Evolutionary conservation across 306 rosid genomes (phyloP).

Genomic region (Cercis canadensis): DNA sequence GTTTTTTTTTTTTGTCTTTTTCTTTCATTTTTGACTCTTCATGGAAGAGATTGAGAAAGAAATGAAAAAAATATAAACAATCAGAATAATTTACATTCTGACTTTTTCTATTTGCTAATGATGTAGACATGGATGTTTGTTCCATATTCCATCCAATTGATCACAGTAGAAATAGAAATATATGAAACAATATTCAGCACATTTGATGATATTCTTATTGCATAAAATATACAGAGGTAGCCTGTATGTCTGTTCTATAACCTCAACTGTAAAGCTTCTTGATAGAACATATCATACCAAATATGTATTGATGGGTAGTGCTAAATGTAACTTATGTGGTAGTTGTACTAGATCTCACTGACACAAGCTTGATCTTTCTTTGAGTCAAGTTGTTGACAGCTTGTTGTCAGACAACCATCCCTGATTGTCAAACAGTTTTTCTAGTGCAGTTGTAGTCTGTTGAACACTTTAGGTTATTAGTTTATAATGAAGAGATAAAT

Average conservation of each 20-base stretch:
- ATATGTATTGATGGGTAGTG: slow-evolving; percentile 31
- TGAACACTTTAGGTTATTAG: slow-evolving; percentile 29
- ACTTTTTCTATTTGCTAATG: slow-evolving; percentile 3
- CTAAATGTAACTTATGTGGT: slow-evolving; percentile 37
- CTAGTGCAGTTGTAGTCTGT: slow-evolving; percentile 76
- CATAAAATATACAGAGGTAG: slow-evolving; percentile 52
- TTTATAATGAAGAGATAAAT: slow-evolving; percentile 5
- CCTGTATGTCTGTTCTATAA: slow-evolving; percentile 40
- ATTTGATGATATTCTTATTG: slow-evolving; percentile 47
- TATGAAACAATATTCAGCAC: slow-evolving; percentile 38
- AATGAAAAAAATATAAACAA: too few relatives aligned
- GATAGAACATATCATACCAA: slow-evolving; percentile 47
- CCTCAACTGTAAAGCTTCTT: slow-evolving; percentile 35
- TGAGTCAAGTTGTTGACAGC: slow-evolving; percentile 26
- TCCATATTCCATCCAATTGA: slow-evolving; percentile 26
- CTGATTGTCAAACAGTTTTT: slow-evolving; percentile 33
- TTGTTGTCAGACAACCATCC: slow-evolving; percentile 29
- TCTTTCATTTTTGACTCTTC: too few relatives aligned
- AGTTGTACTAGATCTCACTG: slow-evolving; percentile 45
- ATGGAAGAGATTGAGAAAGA: too few relatives aligned
- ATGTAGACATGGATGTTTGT: neutral
- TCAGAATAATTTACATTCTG: neutral
- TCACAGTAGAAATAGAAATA: slow-evolving; percentile 20
- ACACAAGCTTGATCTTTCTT: slow-evolving; percentile 41
- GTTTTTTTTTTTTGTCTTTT: too few relatives aligned